phyloP scores from a whole-genome alignment of 139 green algal genomes.

The Tetradesmus lagerheimii region DNA sequence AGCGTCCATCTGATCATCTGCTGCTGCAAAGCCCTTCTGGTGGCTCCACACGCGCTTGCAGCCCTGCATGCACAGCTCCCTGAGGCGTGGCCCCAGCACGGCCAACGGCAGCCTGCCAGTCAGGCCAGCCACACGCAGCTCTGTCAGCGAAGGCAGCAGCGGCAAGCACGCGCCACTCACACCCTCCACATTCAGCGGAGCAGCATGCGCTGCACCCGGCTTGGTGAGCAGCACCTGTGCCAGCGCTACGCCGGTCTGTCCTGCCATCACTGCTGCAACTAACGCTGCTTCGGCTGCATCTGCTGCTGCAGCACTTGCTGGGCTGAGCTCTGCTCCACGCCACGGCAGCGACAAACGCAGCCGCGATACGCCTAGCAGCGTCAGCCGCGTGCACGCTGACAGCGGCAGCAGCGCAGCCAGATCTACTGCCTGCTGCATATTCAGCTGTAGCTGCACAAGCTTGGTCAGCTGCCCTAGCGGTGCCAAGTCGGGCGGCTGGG shows the following conservation, averaged over 20 bases:
- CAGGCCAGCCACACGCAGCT: neutral
- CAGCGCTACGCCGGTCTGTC: neutral
- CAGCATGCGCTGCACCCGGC: neutral
- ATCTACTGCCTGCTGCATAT: neutral
- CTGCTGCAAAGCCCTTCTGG: neutral
- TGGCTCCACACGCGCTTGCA: constrained; percentile 8
- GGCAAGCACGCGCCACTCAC: neutral
- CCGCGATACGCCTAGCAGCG: neutral
- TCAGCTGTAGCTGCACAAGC: neutral
- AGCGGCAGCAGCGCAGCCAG: constrained; percentile 1
- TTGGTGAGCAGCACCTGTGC: neutral
- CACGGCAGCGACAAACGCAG: neutral
- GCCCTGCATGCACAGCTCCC: neutral
- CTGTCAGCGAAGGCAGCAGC: neutral
- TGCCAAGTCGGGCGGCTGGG: neutral
- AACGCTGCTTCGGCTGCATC: constrained; percentile 5
- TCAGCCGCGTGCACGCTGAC: constrained; percentile 4
- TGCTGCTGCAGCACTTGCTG: neutral
- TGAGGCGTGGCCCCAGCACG: neutral
- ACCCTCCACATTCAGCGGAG: constrained; percentile 3
- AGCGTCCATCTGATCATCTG: constrained; percentile 26
- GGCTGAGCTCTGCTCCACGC: constrained; percentile 11
- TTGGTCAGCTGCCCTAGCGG: neutral
- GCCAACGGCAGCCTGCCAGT: neutral
- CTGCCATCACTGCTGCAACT: constrained; percentile 6